Evolutionary conservation across 495 filamentous ascomycete species (phyloP), one percentile per base, ranked within the genome.

Genomic region (Penicillium chermesinum): DNA sequence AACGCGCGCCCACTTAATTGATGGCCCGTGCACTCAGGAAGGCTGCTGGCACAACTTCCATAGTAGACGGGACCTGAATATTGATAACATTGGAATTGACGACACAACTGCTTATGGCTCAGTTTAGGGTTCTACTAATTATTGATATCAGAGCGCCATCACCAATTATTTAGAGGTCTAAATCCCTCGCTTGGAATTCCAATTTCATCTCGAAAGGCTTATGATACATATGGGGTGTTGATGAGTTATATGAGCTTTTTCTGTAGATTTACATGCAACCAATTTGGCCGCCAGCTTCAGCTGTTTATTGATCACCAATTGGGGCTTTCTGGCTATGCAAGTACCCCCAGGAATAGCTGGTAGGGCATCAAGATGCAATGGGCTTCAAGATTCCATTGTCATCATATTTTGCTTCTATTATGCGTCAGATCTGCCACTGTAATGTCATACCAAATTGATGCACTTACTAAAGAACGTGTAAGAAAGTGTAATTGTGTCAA

Each of bases 401-500:
- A 65, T 91, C 87, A 61, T 93, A 94, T 65, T 80, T 84, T 35
- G 88, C 88, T 72, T 93, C 88, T 93, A 60, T 38, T 57, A n/a
- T 21, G 21, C 32, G 65, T 50, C 69, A 59, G 52, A 56, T 27
- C n/a, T 46, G 49, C 30, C 20, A 3, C 14, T 1, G n/a, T n/a
- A n/a, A n/a, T n/a, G n/a, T n/a, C n/a, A n/a, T 15, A 32, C 2
- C 7, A 19, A 15, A 13, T 25, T n/a, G 1, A 3, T 30, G 7
- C 1, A 74, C 89, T 80, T 71, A 96, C 91, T 99, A 59, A 99
- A 99, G 59, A 99, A 99, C 0, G 94, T 99, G 74, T 99, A 99
- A 50, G 82, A 91, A 62, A 99, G 67, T 39, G 93, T 97, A 41
- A 99, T 87, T 17, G 88, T 93, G 68, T 96, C 89, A 55, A 99